Conservation (phyloP, 331 rosid species). For the Acacia pycnantha region DNA sequence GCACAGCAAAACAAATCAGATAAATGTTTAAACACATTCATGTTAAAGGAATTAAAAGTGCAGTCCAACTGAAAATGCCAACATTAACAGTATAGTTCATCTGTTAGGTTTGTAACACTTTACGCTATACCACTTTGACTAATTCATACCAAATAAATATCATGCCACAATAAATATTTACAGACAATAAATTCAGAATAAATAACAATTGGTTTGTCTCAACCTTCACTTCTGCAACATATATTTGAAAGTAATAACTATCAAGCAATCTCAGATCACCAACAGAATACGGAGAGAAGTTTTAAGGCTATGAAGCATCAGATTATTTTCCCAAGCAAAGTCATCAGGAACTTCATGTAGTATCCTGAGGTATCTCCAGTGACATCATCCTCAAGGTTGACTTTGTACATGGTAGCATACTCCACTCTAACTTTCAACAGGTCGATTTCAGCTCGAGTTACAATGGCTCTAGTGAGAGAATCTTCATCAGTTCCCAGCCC, state of each 20-base stretch:
- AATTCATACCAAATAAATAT: not conserved
- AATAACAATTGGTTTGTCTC: not conserved
- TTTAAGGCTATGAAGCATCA: conserved; percentile 33
- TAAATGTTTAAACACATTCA: not conserved
- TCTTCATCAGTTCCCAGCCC: conserved; percentile 96
- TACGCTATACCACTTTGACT: not conserved
- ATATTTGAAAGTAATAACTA: conserved; percentile 15
- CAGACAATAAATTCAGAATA: not conserved
- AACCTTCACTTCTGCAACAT: conserved; percentile 13
- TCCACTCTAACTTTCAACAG: conserved; percentile 54
- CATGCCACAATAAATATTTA: conserved; percentile 7
- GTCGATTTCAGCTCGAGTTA: conserved; percentile 85
- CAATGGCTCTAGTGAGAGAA: conserved; percentile 73
- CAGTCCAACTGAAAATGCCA: not conserved
- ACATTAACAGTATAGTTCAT: not conserved
- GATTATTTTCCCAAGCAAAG: conserved; percentile 66
- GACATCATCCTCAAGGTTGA: conserved; percentile 60
- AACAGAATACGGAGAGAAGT: conserved; percentile 8
- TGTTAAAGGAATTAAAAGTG: not conserved
- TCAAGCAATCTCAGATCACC: conserved; percentile 17
- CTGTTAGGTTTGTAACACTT: not conserved
- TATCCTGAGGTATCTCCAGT: conserved; percentile 80
- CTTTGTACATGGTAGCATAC: conserved; percentile 53
- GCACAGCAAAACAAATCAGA: not conserved
- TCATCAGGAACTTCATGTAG: conserved; percentile 68